phyloP scores from a whole-genome alignment of 345 rosid species.

The Nephelium lappaceum region DNA sequence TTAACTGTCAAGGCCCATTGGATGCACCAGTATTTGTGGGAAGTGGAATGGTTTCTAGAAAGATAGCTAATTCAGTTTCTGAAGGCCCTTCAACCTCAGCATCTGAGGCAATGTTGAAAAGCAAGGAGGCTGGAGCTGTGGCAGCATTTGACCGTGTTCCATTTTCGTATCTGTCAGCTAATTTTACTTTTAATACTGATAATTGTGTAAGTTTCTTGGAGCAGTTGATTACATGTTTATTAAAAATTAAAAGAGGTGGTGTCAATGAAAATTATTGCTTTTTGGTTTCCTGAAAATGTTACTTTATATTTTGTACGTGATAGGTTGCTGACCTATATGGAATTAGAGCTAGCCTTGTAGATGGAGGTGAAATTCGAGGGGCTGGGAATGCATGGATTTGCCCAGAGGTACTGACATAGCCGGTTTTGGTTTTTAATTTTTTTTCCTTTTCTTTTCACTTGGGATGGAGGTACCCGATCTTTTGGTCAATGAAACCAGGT shows the following conservation, averaged over 20 bases:
- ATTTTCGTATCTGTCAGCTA: constrained; percentile 93
- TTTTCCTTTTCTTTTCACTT: not conserved
- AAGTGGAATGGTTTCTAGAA: constrained; percentile 93
- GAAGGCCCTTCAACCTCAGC: constrained; percentile 77
- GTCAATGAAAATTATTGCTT: not conserved
- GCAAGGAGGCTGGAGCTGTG: constrained; percentile 96
- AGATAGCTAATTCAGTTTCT: constrained; percentile 64
- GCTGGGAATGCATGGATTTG: constrained; percentile 99
- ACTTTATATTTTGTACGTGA: constrained; percentile 20
- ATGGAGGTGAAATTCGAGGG: constrained; percentile 98
- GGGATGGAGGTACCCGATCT: not conserved
- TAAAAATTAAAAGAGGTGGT: constrained; percentile 2
- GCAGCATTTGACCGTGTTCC: constrained; percentile 99
- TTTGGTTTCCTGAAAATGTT: not conserved
- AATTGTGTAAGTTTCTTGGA: constrained; percentile 69
- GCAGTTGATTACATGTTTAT: constrained; percentile 4
- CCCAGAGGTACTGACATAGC: constrained; percentile 68
- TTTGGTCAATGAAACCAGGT: constrained; percentile 4
- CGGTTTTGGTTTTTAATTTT: not conserved
- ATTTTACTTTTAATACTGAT: constrained; percentile 92
- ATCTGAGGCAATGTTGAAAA: constrained; percentile 81
- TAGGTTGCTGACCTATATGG: constrained; percentile 98
- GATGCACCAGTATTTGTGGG: constrained; percentile 98
- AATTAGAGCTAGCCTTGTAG: constrained; percentile 96
- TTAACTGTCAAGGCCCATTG: constrained; percentile 97